Evolutionary conservation across 2,329 filamentous ascomycete species (phyloP), one percentile per base, ranked within the genome.

Genomic region (Curvularia verruculosa): DNA sequence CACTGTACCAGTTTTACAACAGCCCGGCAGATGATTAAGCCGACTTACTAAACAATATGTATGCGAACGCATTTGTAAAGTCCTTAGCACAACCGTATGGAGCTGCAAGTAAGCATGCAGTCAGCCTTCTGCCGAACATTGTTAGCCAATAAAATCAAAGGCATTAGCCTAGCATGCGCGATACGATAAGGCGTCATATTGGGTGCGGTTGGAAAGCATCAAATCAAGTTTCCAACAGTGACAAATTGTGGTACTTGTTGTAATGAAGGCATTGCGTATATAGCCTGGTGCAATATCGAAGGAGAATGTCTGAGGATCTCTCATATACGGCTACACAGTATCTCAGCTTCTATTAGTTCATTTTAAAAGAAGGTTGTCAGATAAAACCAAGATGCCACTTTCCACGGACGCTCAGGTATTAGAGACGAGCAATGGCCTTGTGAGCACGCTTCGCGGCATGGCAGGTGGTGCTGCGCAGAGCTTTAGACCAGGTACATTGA

Each of bases 401-500:
- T 67, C 73, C 12, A 43, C 59, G 12, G 64, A 75, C 28, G 2
- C 61, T 1, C 45, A 68, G 36, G 54, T 68, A 46, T 47, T 74
- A 3, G 63, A 73, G 43, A 75, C 69, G 3, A 69, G 64, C 51
- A 65, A 69, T 23, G 67, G 68, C 3, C 67, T 76, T 26, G 66
- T 75, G 15, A 56, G 49, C 44, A 55, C 64, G 3, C 63, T 76
- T 23, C 68, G 69, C 37, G 54, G 53, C 7, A 70, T 65, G 26
- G 68, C 70, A 23, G 64, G 65, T 21, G 49, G 28, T 40, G 50
- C 56, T 26, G 58, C 59, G 13, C 59, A 67, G 39, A 56, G 69
- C 31, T 75, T 73, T 51, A 62, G 73, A 28, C 73, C 73, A 29
- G 73, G 72, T 75, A 59, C 15, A 59, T 54, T 8, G 1, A 10